Conservation (phyloP, 345 rosid genomes). For the Eucalyptus curtisii region DNA sequence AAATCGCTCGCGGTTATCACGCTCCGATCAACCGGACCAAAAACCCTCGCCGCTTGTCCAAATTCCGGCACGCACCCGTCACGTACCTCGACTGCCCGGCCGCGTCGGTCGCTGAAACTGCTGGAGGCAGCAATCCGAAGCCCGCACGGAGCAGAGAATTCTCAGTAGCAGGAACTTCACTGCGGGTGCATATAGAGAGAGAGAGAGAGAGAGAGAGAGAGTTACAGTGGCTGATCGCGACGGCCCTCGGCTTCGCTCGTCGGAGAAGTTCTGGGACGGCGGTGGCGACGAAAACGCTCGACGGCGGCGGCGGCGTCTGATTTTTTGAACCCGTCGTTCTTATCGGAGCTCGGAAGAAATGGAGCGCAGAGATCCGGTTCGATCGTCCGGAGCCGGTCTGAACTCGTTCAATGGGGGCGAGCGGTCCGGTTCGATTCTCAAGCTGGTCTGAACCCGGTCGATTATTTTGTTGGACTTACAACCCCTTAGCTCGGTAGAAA, state of each 20-base stretch:
- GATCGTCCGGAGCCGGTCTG: not conserved
- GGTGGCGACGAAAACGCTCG: not conserved
- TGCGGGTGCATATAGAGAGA: not conserved
- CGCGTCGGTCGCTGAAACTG: not conserved
- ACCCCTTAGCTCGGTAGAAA: not conserved
- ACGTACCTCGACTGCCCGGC: not conserved
- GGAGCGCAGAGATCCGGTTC: not conserved
- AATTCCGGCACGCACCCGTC: not conserved
- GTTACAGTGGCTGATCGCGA: not conserved
- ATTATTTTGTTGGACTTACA: not conserved
- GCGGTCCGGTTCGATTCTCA: not conserved
- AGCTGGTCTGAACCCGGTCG: not conserved
- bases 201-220: not conserved
- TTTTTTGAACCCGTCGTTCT: not conserved
- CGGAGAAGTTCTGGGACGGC: not conserved
- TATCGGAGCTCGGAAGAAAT: not conserved
- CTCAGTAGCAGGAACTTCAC: not conserved
- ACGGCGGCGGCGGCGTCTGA: not conserved
- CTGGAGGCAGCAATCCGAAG: not conserved
- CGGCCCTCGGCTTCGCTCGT: not conserved
- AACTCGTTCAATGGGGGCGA: not conserved
- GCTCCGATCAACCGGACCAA: not conserved
- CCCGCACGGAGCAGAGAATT: not conserved
- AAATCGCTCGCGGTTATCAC: not conserved
- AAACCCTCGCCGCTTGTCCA: not conserved